These are phyloP conservation scores for Ascochyta pisi DNA, from an alignment of 2,329 filamentous ascomycete species.

Conservation along the genomic window DNA sequence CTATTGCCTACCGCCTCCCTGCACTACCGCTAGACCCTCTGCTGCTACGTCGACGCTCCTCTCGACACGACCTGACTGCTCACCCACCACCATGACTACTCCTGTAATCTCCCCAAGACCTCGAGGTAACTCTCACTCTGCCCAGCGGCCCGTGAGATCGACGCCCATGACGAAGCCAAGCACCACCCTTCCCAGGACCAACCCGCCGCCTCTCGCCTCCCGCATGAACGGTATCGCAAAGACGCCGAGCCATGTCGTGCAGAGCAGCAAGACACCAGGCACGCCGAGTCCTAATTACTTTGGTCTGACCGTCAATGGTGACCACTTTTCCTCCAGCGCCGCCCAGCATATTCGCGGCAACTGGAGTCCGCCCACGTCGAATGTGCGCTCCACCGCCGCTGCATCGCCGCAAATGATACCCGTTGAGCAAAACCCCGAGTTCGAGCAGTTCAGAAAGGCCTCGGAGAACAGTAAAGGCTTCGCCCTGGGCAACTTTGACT, in stretches of 20 bases:
- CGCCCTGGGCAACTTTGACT: constrained; percentile 51
- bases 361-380: constrained; percentile 76
- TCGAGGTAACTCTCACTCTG: constrained; percentile 37
- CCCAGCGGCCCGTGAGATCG: constrained; percentile 34
- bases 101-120: constrained; percentile 44
- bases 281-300: constrained; percentile 83
- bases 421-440: constrained; percentile 79
- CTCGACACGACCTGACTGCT: constrained; percentile 3
- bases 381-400: constrained; percentile 72
- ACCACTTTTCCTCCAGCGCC: constrained; percentile 67
- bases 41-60: constrained; percentile 17
- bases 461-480: constrained; percentile 64
- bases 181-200: constrained; percentile 30
- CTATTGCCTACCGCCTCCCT: constrained; percentile 23
- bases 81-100: constrained; percentile 39
- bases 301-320: constrained; percentile 69
- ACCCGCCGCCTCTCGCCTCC: constrained; percentile 38
- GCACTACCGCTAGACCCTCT: constrained; percentile 20
- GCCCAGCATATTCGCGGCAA: constrained; percentile 70
- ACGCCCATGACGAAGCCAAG: constrained; percentile 41
- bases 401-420: constrained; percentile 73
- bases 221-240: constrained; percentile 45
- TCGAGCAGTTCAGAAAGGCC: constrained; percentile 77
- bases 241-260: constrained; percentile 37
- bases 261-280: constrained; percentile 37